Percentiles rank a stretch among this genome's conserved stretches.
phyloP scores from a whole-genome alignment of 2,329 filamentous ascomycete species.

The Aspergillus pseudonomiae region DNA sequence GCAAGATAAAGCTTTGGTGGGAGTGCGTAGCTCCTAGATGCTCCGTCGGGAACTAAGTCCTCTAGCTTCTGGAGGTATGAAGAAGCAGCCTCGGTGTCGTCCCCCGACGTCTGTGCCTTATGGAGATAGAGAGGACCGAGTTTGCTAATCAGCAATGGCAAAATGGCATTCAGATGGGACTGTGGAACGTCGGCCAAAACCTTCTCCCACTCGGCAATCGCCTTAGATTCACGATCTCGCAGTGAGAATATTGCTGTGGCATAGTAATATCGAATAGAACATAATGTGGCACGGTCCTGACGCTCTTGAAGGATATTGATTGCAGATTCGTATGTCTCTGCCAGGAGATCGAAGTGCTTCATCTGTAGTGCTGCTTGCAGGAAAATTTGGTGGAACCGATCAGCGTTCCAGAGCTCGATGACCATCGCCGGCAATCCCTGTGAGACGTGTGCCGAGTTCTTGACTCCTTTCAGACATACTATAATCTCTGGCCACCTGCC shows the following conservation, averaged over 20 bases:
- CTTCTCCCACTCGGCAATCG: slow-evolving; percentile 20
- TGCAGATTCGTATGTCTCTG: slow-evolving; percentile 23
- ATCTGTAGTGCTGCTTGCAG: slow-evolving; percentile 22
- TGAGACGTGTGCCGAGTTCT: background rate
- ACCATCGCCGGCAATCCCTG: slow-evolving; percentile 15
- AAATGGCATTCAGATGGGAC: slow-evolving; percentile 16
- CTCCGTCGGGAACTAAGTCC: slow-evolving; percentile 18
- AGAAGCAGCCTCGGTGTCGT: slow-evolving; percentile 10
- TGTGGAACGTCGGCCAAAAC: slow-evolving; percentile 20
- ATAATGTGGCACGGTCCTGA: slow-evolving; percentile 13
- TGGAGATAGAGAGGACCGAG: slow-evolving; percentile 23
- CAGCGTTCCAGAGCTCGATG: slow-evolving; percentile 15
- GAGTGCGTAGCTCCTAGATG: slow-evolving; percentile 19
- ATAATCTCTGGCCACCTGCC: background rate
- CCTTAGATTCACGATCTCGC: slow-evolving; percentile 15
- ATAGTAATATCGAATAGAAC: slow-evolving; percentile 20
- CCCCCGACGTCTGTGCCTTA: slow-evolving; percentile 12
- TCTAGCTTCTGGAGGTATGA: slow-evolving; percentile 13
- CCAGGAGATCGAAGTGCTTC: slow-evolving; percentile 19
- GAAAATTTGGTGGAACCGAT: slow-evolving; percentile 19
- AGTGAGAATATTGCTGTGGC: slow-evolving; percentile 18
- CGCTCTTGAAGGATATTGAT: slow-evolving; percentile 17
- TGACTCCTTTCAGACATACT: background rate
- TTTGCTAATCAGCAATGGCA: slow-evolving; percentile 18
- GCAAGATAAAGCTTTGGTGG: slow-evolving; percentile 23